These are phyloP conservation scores for Pulveroboletus sp. DNA, from an alignment of 768 basidiomycete species.

Conservation along the genomic window DNA sequence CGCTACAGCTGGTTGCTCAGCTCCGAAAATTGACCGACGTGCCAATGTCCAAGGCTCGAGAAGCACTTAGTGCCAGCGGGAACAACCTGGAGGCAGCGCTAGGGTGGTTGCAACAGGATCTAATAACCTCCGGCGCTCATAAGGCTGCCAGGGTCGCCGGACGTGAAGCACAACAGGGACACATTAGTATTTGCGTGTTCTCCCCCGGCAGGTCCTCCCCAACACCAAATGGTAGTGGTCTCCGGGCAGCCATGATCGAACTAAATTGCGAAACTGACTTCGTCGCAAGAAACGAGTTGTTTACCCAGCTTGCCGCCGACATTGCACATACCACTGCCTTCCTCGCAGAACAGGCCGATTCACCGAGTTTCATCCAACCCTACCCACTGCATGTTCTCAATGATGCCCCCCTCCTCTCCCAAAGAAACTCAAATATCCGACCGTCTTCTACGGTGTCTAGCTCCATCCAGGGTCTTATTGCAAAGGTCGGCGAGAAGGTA, in stretches of 20 bases:
- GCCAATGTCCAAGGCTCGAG: constrained; percentile 82
- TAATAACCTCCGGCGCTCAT: constrained; percentile 61
- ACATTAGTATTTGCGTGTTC: constrained; percentile 72
- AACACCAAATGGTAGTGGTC: constrained; percentile 37
- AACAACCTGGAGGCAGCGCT: constrained; percentile 74
- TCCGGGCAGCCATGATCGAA: constrained; percentile 85
- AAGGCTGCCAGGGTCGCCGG: constrained; percentile 82
- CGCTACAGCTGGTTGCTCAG: constrained; percentile 77
- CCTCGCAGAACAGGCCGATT: constrained; percentile 42
- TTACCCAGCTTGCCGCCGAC: constrained; percentile 67
- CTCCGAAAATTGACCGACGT: constrained; percentile 78
- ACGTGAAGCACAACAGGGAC: constrained; percentile 72
- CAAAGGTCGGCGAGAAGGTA: constrained; percentile 79
- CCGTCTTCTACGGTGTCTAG: constrained; percentile 48
- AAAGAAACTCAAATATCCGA: constrained; percentile 25
- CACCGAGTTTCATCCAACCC: constrained; percentile 38
- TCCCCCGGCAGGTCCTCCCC: constrained; percentile 50
- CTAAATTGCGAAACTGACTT: constrained; percentile 97
- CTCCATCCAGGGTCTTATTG: constrained; percentile 64
- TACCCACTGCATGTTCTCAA: constrained; percentile 49
- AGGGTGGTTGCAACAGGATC: constrained; percentile 76
- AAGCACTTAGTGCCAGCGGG: constrained; percentile 71
- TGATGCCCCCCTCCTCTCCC: constrained; percentile 65
- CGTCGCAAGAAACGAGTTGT: constrained; percentile 82
- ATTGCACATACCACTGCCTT: constrained; percentile 84